Evolutionary conservation across 2,329 filamentous ascomycete genomes (phyloP), one percentile per base, ranked within the genome.

Genomic region (Trematosphaeria pertusa): DNA sequence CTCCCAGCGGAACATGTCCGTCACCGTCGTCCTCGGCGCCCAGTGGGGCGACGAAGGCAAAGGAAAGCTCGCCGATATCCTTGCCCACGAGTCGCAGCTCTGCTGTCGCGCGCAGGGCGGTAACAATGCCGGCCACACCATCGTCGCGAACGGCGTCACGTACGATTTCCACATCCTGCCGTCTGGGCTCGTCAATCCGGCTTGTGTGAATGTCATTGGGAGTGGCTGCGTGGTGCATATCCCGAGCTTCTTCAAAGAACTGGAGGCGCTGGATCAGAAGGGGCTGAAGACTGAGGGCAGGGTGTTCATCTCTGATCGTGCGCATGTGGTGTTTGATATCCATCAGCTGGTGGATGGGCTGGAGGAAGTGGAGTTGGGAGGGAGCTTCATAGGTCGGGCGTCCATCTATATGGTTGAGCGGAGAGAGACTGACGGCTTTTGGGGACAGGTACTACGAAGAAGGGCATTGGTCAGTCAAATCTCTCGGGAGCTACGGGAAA

Each of bases 171-270:
- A 73, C 51, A 72, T 74, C 56, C 64, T 73, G 19, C 67, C 70
- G 18, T 88, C 84, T 45, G 89, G 89, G 49, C 80, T 92, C 50
- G 78, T 92, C 56, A 89, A 87, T 66, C 85, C 87, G 5, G 75
- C 76, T 33, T 88, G 83, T 69, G 79, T 84, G 61, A 92, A 91
- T 74, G 76, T 92, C 46, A 87, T 92, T 66, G 88, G 78, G 28
- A 59, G 75, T 51, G 69, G 87, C 49, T 87, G 85, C 37, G 87
- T 89, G 49, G 84, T 89, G 56, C 82, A 89, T 70, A 79, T 87
- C 44, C 83, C 84, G 15, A 77, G 78, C 43, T 87, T 88, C 75
- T 87, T 87, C 78, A 79, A 81, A 57, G 86, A 88, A 69, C 75
- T 88, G 35, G 74, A 79, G 48, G 79, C 76, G 12, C 70, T 87